Evolutionary conservation across 441 rosid genomes (phyloP).

Genomic region (Pelargonium fulgidum): DNA sequence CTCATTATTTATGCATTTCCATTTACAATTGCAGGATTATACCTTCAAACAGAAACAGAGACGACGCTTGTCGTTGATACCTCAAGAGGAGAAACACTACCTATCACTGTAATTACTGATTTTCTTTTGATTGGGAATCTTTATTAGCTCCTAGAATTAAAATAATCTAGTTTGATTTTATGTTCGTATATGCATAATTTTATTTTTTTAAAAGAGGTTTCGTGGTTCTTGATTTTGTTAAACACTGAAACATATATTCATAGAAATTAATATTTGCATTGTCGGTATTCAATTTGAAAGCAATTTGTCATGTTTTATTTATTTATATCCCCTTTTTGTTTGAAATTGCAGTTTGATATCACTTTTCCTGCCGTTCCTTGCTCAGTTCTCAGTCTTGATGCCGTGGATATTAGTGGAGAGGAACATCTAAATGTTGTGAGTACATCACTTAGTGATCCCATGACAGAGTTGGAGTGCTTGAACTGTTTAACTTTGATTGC

Average conservation of each 20-base stretch:
- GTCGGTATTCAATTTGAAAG: background rate
- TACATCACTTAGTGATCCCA: constrained; percentile 3
- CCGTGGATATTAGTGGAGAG: constrained; percentile 94
- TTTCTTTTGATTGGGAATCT: background rate
- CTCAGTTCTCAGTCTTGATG: constrained; percentile 86
- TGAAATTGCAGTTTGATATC: constrained; percentile 65
- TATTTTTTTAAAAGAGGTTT: background rate
- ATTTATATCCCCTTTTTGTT: background rate
- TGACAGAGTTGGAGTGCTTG: background rate
- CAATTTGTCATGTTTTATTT: background rate
- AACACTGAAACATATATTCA: background rate
- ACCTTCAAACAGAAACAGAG: constrained; percentile 71
- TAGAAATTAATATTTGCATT: no score
- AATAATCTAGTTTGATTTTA: background rate
- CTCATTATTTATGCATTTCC: background rate
- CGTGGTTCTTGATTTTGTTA: background rate
- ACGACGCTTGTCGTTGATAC: constrained; percentile 87
- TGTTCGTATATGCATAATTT: no score
- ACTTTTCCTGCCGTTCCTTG: constrained; percentile 90
- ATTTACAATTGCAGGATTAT: constrained; percentile 45
- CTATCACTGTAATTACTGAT: constrained; percentile 56
- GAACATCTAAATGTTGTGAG: constrained; percentile 90
- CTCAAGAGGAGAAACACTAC: constrained; percentile 80
- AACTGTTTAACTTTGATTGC: background rate
- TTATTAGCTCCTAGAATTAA: background rate